A percentile compares a stretch with the other conserved stretches of the same genome.
These are phyloP conservation scores for Malassezia furfur DNA, from an alignment of 1,284 basidiomycete genomes.

Conservation along the genomic window DNA sequence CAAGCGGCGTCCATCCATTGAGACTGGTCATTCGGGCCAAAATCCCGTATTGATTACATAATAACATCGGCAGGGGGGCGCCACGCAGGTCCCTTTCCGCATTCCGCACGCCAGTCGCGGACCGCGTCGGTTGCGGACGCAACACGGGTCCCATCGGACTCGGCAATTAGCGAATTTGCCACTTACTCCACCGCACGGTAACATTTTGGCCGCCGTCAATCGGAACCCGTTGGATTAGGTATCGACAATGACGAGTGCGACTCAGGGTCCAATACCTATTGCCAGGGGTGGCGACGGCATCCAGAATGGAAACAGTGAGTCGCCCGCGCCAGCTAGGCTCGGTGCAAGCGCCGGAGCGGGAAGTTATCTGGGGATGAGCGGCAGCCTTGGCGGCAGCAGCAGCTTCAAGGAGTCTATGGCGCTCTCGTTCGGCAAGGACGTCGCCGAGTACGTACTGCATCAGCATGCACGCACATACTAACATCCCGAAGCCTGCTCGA, in stretches of 20 bases:
- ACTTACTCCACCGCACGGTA: not conserved
- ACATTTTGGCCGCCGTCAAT: not conserved
- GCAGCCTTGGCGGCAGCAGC: conserved; percentile 22
- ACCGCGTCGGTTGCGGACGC: not conserved
- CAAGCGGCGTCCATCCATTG: too few species aligned
- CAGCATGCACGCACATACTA: not conserved
- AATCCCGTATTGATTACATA: too few species aligned
- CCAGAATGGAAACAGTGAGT: not conserved
- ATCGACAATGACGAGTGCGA: conserved; percentile 11
- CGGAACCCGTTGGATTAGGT: not conserved
- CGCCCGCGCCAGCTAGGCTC: not conserved
- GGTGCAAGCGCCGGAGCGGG: conserved; percentile 3
- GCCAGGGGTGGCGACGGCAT: conserved; percentile 4
- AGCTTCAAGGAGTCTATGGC: conserved; percentile 43
- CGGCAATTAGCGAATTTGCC: not conserved
- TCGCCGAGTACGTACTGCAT: conserved; percentile 34
- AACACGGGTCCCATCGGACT: not conserved
- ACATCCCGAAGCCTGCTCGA: conserved; percentile 34
- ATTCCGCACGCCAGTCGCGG: too few species aligned
- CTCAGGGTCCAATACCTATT: conserved; percentile 18
- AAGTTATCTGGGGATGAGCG: conserved; percentile 14
- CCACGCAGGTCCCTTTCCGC: too few species aligned
- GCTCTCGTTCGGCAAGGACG: conserved; percentile 39
- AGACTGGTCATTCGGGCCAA: too few species aligned
- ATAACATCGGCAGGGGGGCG: too few species aligned